Conservation (phyloP, 2,329 filamentous ascomycete genomes). For the Anthostomella pinea region DNA sequence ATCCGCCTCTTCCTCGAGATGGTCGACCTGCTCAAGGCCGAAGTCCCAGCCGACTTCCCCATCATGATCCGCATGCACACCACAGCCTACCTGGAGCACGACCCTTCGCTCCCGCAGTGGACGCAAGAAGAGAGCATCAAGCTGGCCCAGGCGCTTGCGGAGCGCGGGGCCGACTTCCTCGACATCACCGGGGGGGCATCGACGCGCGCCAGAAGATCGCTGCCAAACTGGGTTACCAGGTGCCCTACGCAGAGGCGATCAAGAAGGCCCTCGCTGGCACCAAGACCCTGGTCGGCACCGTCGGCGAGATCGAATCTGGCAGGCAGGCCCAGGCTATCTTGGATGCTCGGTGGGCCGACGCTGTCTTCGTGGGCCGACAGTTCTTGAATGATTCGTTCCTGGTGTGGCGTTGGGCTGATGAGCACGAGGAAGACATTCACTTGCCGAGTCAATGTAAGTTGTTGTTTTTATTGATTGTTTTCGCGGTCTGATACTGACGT, state of each 20-base stretch:
- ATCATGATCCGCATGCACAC: constrained; percentile 72
- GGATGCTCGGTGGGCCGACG: constrained; percentile 50
- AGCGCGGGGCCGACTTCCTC: constrained; percentile 68
- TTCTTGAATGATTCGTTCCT: constrained; percentile 64
- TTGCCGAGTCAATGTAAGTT: constrained; percentile 51
- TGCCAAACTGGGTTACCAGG: constrained; percentile 65
- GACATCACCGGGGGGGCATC: constrained; percentile 67
- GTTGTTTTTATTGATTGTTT: not conserved
- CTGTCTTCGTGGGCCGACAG: constrained; percentile 54
- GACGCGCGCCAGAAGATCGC: constrained; percentile 58
- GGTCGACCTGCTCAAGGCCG: constrained; percentile 18
- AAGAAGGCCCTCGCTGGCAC: constrained; percentile 68
- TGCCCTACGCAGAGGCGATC: constrained; percentile 64
- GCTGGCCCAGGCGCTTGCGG: constrained; percentile 60
- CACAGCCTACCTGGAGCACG: constrained; percentile 70
- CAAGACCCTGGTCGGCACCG: constrained; percentile 52
- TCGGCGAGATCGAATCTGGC: constrained; percentile 58
- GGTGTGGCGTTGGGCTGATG: constrained; percentile 60
- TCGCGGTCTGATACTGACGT: not conserved
- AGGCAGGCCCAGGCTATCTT: constrained; percentile 54
- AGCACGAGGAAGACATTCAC: constrained; percentile 54
- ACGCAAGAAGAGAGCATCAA: too few relatives aligned
- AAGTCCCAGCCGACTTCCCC: constrained; percentile 38
- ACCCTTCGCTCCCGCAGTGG: constrained; percentile 61
- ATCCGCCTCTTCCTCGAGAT: constrained; percentile 32